A percentile compares a stretch with the other conserved stretches of the same genome.
These are phyloP conservation scores for Coniochaeta ligniaria DNA, from an alignment of 2,329 filamentous ascomycete genomes.

Conservation along the genomic window DNA sequence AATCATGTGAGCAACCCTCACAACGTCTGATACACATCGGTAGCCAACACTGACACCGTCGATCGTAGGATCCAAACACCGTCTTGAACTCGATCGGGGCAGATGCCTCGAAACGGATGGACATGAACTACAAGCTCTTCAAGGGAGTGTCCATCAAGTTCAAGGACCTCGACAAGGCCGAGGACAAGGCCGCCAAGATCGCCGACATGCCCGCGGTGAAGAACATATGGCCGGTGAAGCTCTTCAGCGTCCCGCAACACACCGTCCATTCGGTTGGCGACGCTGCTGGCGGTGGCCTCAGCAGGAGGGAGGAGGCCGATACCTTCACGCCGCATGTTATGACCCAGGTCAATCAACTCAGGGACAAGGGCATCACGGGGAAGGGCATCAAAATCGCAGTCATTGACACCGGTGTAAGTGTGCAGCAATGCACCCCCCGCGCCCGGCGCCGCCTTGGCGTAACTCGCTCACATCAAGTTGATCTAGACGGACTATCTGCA, in stretches of 20 bases:
- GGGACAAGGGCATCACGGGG: slow-evolving; percentile 38
- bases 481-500: slow-evolving; percentile 53
- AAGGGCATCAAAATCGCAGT: slow-evolving; percentile 46
- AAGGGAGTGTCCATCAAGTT: slow-evolving; percentile 47
- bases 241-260: slow-evolving; percentile 35
- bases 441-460: too few species aligned
- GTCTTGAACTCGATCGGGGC: slow-evolving; percentile 29
- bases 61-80: slow-evolving; percentile 29
- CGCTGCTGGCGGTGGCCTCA: slow-evolving; percentile 15
- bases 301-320: slow-evolving; percentile 26
- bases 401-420: slow-evolving; percentile 46
- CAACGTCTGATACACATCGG: slow-evolving; percentile 2
- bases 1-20: slow-evolving; percentile 29
- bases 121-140: slow-evolving; percentile 43
- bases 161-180: slow-evolving; percentile 35
- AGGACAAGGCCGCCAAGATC: slow-evolving; percentile 32
- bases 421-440: background rate
- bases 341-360: slow-evolving; percentile 49
- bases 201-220: slow-evolving; percentile 36
- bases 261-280: slow-evolving; percentile 36
- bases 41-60: background rate
- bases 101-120: slow-evolving; percentile 37
- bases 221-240: slow-evolving; percentile 38
- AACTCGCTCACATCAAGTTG: slow-evolving; percentile 8
- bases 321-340: slow-evolving; percentile 44